Base-by-base conservation (phyloP, 192 early-diverging fungal genomes). In the Umbelopsis vinacea region DNA sequence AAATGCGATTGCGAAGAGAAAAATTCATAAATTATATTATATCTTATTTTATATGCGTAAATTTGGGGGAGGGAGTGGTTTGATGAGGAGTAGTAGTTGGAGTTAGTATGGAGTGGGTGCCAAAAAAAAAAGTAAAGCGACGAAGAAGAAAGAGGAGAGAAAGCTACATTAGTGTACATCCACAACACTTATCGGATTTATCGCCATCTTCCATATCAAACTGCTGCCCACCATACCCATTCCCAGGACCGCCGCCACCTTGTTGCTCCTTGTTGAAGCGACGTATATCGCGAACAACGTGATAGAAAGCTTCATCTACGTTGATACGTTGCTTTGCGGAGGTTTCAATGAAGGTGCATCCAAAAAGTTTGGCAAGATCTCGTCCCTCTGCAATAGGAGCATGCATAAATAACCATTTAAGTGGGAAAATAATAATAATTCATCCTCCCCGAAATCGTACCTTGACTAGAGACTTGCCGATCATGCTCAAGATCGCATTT, bases 251-350 rank as follows among this genome's bases (percentile, higher is more conserved):
- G 35, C 50, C 85, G 10, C 74, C 33, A 35, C 52, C 54, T 55
- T 84, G 79, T 45, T 81, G 83, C 72, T 93, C 91, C 74, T 89
- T 92, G 72, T 93, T 91, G 81, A 88, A 92, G 74, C 87, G 87
- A 74, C 93, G 85, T 69, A 96, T 95, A 68, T 90, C 89, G 35
- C 90, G 86, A 15, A 98, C 95, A 11, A 97, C 86, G 47, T 89
- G 86, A 79, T 88, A 95, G 78, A 95, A 98, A 2, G 93, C 90
- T 71, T 97, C 95, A 43, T 98, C 95, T 22, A 98, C 96, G 74
- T 96, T 94, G 54, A 93, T 89, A 66, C 92, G 88, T 57, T 88
- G 88, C 78, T 92, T 93, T 50, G 96, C 96, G 60, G 89, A 92
- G 8, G 96, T 92, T 78, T 97, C 96, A 40, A 96, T 87, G 81